Evolutionary conservation across 306 rosid species (phyloP), one percentile per base, ranked within the genome.

Genomic region (Crataegus laevigata): DNA sequence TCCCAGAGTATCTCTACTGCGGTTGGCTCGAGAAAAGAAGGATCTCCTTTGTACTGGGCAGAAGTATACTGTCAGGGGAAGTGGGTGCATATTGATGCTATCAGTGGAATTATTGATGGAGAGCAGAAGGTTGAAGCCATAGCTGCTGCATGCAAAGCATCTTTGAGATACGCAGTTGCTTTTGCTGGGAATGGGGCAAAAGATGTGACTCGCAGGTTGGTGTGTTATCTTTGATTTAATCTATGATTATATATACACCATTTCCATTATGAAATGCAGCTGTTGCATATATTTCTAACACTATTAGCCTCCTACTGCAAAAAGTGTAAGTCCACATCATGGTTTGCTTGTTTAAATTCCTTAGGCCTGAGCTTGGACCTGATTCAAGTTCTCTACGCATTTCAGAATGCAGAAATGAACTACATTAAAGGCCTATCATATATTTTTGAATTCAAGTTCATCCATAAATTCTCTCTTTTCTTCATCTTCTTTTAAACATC

Each of bases 151-250:
- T 94, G 96, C 87, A 94, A 89, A 86, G 81, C 73, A 19, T 77
- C 97, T 79, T 82, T 91, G 89, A 87, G 97, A 90, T 94, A 94
- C 79, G 97, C 89, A 75, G 89, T 91, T 75, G 98, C 97, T 66
- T 94, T 94, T 82, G 90, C 94, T 42, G 98, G 98, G 81, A 87
- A 85, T 68, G 98, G 98, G 34, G 97, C 96, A 71, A 94, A 94
- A 89, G 98, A 94, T 58, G 96, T 94, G 86, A 94, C 98, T 43
- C 91, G 93, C 90, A 94, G 97, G 98, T 94, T 68, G 79, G 78
- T 80, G 78, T 28, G 66, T 73, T 77, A 66, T 66, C 75, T 79
- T 45, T 70, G 51, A 45, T 73, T 66, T 26, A 75, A 45, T 60
- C 43, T 61, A 42, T 38, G 42, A 8, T 38, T 38, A 3, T 8